Conservation (phyloP, 345 rosid species). For the Murraya paniculata region DNA sequence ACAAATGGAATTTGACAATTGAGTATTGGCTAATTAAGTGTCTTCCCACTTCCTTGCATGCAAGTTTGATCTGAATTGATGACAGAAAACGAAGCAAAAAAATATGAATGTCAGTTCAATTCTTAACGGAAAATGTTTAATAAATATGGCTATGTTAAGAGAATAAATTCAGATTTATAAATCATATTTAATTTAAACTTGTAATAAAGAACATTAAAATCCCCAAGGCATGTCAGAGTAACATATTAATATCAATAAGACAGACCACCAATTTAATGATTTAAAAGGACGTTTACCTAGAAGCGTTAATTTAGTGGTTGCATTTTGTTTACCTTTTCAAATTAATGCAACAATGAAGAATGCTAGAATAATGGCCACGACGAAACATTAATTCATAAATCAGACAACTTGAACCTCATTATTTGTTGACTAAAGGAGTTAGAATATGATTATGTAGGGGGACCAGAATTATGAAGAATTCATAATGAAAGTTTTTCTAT, state of each 20-base stretch:
- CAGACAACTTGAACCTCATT: too few relatives aligned
- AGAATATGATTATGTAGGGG: too few relatives aligned
- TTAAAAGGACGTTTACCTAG: background rate
- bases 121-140: too few relatives aligned
- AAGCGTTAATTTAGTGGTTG: background rate
- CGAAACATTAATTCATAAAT: background rate
- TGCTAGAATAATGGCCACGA: background rate
- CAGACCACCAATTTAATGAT: background rate
- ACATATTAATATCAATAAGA: too few relatives aligned
- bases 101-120: background rate
- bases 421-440: too few relatives aligned
- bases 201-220: background rate
- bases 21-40: background rate
- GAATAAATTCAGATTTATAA: too few relatives aligned
- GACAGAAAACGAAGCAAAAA: background rate
- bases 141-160: background rate
- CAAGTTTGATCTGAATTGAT: too few relatives aligned
- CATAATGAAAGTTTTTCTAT: background rate
- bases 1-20: background rate
- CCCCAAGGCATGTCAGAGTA: background rate
- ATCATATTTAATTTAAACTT: too few relatives aligned
- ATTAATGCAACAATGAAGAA: background rate
- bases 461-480: background rate
- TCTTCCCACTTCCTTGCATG: too few relatives aligned
- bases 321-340: background rate